Base-by-base conservation (phyloP, 768 basidiomycete species). In the Boletus tomentosulus region DNA sequence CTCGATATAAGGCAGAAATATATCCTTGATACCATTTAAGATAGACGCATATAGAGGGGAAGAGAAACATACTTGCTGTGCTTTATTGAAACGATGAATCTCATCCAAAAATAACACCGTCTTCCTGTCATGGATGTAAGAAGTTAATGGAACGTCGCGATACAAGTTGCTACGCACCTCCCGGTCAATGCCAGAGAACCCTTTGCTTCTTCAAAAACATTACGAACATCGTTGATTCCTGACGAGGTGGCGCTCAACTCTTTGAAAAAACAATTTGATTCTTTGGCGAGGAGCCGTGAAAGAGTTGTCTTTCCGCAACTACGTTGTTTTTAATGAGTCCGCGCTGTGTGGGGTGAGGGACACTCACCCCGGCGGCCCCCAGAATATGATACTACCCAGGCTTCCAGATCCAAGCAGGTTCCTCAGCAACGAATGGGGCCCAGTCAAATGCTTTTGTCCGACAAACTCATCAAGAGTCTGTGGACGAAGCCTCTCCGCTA, bases 21-120 rank as follows among this genome's bases (percentile, higher is more conserved):
- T 74, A 60, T 92, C 90, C 81, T 89, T 59, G 48, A 56, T 53
- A 27, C 59, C 42, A 27, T 49, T 49, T 48, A 60, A 57, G 47
- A 46, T 37, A 22, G 52, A 59, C 51, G 37, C 31, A 33, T 31
- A 42, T n/a, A 15, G 6, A n/a, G 33, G 24, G 5, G 1, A 38
- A 15, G 38, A 35, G 4, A 19, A 7, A 49, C 62, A 25, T 53
- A 84, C 85, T 69, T 89, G 87, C 56, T 87, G 85, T 8, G 80
- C 72, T 60, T 81, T 85, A 64, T 81, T 87, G 63, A 88, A 89
- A 0, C 88, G 82, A 70, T 92, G 91, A 13, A 93, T 83, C 68
- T 93, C 91, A 61, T 94, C 92, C 51, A 92, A 68, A 68, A 92
- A 93, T 13, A 93, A 63, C 27, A 89, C 72, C 0, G 90, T 93